A percentile compares a stretch with the other conserved stretches of the same genome.
These are phyloP conservation scores for Penicillium sp. DNA, from an alignment of 2,329 filamentous ascomycete genomes.

Conservation along the genomic window DNA sequence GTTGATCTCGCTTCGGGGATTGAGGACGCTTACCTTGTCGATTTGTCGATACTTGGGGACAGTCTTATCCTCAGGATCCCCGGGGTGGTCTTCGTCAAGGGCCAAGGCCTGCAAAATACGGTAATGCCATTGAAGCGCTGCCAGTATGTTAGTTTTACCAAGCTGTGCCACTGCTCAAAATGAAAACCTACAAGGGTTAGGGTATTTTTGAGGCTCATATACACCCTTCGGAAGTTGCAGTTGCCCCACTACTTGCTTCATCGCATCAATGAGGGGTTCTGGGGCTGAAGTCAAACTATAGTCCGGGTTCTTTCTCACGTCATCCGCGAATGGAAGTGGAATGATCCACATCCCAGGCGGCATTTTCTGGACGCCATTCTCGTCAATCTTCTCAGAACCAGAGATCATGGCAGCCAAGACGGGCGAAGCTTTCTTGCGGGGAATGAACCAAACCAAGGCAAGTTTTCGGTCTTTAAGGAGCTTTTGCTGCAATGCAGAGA, in stretches of 20 bases:
- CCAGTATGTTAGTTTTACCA: not conserved
- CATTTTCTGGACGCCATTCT: conserved; percentile 66
- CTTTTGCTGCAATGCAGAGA: conserved; percentile 87
- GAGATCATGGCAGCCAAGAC: conserved; percentile 79
- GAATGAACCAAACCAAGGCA: conserved; percentile 84
- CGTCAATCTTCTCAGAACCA: conserved; percentile 65
- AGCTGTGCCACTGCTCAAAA: not conserved
- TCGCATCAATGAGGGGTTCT: conserved; percentile 72
- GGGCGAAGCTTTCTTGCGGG: conserved; percentile 76
- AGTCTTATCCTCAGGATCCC: conserved; percentile 72
- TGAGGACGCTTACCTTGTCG: conserved; percentile 58
- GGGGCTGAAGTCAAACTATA: conserved; percentile 59
- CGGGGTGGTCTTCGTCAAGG: conserved; percentile 85
- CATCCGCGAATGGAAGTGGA: conserved; percentile 84
- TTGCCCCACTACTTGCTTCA: conserved; percentile 80
- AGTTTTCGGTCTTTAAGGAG: conserved; percentile 76
- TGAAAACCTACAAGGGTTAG: conserved; percentile 64
- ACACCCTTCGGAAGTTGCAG: conserved; percentile 81
- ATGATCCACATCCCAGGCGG: conserved; percentile 88
- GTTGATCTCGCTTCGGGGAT: not conserved
- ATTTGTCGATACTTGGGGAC: conserved; percentile 84
- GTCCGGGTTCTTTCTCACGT: conserved; percentile 74
- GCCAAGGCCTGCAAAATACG: conserved; percentile 87
- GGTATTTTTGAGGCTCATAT: conserved; percentile 84
- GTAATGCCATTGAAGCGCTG: conserved; percentile 92